Conservation (phyloP, 139 green algal species). For the Micractinium sp. region DNA sequence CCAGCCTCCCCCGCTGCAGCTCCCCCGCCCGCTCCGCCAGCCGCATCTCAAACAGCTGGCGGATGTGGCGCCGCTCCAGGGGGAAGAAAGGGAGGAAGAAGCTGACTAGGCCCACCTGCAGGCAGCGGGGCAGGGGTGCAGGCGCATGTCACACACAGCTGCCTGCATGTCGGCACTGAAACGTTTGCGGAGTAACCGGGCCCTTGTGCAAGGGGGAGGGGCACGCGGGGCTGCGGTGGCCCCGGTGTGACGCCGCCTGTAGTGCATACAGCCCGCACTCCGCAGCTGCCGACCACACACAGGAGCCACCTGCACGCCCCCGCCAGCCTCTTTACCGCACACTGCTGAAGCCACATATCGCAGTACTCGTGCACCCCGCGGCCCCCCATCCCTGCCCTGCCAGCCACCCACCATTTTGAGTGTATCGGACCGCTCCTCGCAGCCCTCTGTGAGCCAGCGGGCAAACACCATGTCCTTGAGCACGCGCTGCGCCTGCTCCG, state of each 20-base stretch:
- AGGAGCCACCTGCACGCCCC: too few relatives aligned
- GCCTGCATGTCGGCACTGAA: too few relatives aligned
- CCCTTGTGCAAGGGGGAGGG: too few relatives aligned
- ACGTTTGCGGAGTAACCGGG: too few relatives aligned
- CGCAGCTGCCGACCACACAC: neutral
- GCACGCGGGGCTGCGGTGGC: too few relatives aligned
- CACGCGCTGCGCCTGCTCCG: constrained; percentile 60
- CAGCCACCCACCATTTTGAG: constrained; percentile 59
- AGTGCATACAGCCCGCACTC: too few relatives aligned
- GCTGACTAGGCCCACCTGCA: constrained; percentile 63
- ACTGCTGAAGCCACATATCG: too few relatives aligned
- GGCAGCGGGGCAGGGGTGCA: neutral
- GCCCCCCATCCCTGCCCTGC: neutral
- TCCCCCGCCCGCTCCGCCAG: constrained; percentile 41
- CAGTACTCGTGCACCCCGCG: neutral
- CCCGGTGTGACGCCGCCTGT: too few relatives aligned
- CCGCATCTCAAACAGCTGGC: constrained; percentile 54
- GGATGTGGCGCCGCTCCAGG: constrained; percentile 64
- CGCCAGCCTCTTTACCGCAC: neutral
- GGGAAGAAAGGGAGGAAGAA: constrained; percentile 85
- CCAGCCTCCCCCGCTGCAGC: constrained; percentile 1
- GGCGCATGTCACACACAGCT: too few relatives aligned
- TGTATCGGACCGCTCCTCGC: constrained; percentile 76
- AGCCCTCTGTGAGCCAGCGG: constrained; percentile 63
- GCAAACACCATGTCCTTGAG: constrained; percentile 82